Evolutionary conservation across 2,329 filamentous ascomycete species (phyloP).

Genomic region (Xylaria sp.): DNA sequence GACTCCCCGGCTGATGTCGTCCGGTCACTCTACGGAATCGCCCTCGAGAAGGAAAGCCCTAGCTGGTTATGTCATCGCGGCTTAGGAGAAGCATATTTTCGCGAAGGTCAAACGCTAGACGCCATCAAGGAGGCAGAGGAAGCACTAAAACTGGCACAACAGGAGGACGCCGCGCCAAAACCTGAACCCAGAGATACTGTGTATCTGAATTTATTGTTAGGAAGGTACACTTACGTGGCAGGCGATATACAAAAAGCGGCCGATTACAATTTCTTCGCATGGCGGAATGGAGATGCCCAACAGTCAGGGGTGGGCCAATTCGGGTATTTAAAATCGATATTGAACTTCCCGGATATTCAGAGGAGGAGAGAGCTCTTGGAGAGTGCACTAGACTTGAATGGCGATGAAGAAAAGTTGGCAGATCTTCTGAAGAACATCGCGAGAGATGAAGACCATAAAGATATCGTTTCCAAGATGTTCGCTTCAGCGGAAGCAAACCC

Average conservation of each 20-base stretch:
- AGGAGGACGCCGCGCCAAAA: conserved; percentile 31
- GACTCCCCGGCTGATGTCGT: not conserved
- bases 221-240: conserved; percentile 19
- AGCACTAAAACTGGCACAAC: conserved; percentile 29
- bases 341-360: conserved; percentile 14
- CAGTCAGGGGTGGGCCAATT: conserved; percentile 20
- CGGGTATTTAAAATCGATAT: conserved; percentile 30
- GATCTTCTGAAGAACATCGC: conserved; percentile 37
- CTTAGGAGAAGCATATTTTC: conserved; percentile 25
- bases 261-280: conserved; percentile 23
- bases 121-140: conserved; percentile 28
- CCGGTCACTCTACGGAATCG: conserved; percentile 32
- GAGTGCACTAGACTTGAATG: conserved; percentile 14
- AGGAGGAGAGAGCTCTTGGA: conserved; percentile 21
- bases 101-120: conserved; percentile 10
- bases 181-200: conserved; percentile 35
- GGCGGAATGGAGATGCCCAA: conserved; percentile 14
- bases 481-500: conserved; percentile 29
- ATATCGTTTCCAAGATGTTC: conserved; percentile 38
- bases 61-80: conserved; percentile 41
- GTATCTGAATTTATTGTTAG: conserved; percentile 35
- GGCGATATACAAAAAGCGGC: conserved; percentile 15
- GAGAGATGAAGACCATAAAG: conserved; percentile 30
- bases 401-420: conserved; percentile 25
- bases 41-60: conserved; percentile 34